phyloP scores from a whole-genome alignment of 2,329 filamentous ascomycete genomes.

The Colletotrichum ledebouriae region DNA sequence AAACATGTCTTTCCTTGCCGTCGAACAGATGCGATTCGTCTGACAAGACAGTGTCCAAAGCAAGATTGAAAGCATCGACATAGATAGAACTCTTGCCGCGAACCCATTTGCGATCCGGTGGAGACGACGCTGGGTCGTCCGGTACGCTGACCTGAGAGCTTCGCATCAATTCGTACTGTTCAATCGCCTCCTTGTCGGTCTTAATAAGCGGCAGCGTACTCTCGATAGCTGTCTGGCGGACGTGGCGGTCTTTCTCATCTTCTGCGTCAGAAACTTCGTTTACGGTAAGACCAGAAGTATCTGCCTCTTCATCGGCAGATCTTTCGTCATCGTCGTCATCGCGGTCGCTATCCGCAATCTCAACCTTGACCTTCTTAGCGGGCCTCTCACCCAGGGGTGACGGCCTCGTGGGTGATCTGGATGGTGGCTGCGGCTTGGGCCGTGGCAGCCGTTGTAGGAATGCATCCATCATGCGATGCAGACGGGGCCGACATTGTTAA shows the following conservation, averaged over 20 bases:
- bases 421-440: constrained; percentile 21
- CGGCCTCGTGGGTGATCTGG: constrained; percentile 30
- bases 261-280: constrained; percentile 45
- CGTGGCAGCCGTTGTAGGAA: constrained; percentile 51
- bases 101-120: constrained; percentile 66
- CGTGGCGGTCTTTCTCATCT: constrained; percentile 45
- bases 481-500: constrained; percentile 22
- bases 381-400: constrained; percentile 47
- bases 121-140: constrained; percentile 47
- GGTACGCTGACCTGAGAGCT: constrained; percentile 62
- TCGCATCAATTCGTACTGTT: constrained; percentile 81
- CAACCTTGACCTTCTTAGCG: constrained; percentile 52
- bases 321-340: constrained; percentile 42
- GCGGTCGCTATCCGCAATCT: constrained; percentile 43
- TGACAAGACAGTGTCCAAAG: constrained; percentile 87
- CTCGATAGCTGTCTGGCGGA: constrained; percentile 74
- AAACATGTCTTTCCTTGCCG: constrained; percentile 81
- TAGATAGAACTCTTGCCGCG: constrained; percentile 91
- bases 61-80: constrained; percentile 96
- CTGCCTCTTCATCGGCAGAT: constrained; percentile 47
- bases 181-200: constrained; percentile 78
- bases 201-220: constrained; percentile 77
- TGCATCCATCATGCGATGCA: constrained; percentile 52
- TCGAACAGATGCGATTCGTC: constrained; percentile 93
- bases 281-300: constrained; percentile 45